Percentiles rank a stretch among this genome's conserved stretches.
These are phyloP conservation scores for Saturnispora zaruensis DNA, from an alignment of 805 yeast species.

Conservation along the genomic window DNA sequence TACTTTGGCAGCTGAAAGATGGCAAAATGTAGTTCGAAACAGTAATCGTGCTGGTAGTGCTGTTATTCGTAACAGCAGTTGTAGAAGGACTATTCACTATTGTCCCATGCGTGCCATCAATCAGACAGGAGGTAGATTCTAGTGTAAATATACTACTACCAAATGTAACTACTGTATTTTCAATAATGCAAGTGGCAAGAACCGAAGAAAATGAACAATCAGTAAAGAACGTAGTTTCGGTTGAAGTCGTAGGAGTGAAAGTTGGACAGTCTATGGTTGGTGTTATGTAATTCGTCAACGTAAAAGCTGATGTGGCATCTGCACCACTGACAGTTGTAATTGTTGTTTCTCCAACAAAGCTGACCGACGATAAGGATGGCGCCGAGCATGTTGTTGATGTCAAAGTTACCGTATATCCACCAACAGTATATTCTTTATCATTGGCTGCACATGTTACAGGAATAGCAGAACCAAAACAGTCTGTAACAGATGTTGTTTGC, in stretches of 20 bases:
- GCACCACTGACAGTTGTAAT: background rate
- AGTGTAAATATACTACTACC: background rate
- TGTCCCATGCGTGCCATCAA: background rate
- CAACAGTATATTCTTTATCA: conserved; percentile 1
- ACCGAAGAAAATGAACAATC: background rate
- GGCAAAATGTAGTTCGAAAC: conserved; percentile 8
- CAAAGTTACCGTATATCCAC: conserved; percentile 3
- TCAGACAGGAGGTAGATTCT: conserved; percentile 4
- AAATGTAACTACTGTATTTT: background rate
- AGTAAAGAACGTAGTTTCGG: background rate
- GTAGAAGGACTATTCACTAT: background rate
- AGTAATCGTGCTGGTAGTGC: conserved; percentile 3
- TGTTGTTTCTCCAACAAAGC: background rate
- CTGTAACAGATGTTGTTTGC: conserved; percentile 2
- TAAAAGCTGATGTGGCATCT: conserved; percentile 1
- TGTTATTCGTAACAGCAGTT: background rate
- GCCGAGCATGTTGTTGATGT: background rate
- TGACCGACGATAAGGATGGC: background rate
- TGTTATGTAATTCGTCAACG: conserved; percentile 1
- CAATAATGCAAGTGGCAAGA: background rate
- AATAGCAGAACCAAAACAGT: background rate
- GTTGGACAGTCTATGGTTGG: conserved; percentile 3
- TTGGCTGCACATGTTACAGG: background rate
- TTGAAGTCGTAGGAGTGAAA: conserved; percentile 1
- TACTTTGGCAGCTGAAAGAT: conserved; percentile 3